These are phyloP conservation scores for Penstemon newberryi DNA, from an alignment of 257 asterid species.

Conservation along the genomic window DNA sequence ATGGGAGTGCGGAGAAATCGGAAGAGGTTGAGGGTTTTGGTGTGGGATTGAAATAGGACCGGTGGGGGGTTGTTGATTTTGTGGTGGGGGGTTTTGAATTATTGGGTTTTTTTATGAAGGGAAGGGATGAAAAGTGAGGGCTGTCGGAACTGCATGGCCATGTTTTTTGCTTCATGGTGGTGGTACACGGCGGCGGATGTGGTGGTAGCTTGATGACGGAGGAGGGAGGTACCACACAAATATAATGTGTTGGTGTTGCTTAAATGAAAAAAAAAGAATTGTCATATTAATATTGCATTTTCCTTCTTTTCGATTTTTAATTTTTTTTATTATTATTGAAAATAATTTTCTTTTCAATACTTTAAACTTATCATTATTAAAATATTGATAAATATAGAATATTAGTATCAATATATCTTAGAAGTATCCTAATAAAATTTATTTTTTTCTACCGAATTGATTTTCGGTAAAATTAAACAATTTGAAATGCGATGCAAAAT, in stretches of 20 bases:
- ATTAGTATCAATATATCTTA: too few species aligned
- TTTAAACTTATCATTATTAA: too few species aligned
- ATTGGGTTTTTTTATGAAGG: slow-evolving; percentile 21
- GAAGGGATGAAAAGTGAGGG: slow-evolving; percentile 36
- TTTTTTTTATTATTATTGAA: too few species aligned
- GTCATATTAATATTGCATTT: too few species aligned
- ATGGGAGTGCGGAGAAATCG: slow-evolving; percentile 43
- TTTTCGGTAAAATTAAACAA: too few species aligned
- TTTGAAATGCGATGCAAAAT: too few species aligned
- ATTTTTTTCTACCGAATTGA: too few species aligned
- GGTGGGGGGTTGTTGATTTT: not conserved
- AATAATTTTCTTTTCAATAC: too few species aligned
- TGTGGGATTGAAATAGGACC: slow-evolving; percentile 3
- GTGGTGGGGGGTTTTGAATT: not conserved
- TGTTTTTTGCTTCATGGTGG: slow-evolving; percentile 35
- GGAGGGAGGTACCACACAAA: not conserved
- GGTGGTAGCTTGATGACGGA: not conserved
- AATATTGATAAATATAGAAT: too few species aligned
- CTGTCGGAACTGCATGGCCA: slow-evolving; percentile 44
- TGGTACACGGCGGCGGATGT: not conserved
- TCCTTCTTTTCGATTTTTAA: too few species aligned
- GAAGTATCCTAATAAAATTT: too few species aligned
- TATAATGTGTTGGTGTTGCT: not conserved
- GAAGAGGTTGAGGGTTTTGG: slow-evolving; percentile 6
- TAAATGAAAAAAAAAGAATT: too few species aligned